phyloP scores from a whole-genome alignment of 1,284 basidiomycete genomes.

The Mycena citricolor region DNA sequence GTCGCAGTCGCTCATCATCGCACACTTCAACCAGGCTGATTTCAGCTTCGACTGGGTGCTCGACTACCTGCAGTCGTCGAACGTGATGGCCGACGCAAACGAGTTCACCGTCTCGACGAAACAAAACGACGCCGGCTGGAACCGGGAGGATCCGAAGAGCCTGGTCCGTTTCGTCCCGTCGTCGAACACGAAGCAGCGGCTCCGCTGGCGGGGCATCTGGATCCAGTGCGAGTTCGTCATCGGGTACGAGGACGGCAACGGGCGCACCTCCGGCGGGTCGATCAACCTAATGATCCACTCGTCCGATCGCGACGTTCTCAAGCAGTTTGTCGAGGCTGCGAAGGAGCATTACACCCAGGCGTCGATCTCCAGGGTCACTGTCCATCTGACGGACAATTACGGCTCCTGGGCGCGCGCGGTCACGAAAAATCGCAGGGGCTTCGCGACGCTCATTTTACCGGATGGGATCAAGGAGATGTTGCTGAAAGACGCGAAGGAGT shows the following conservation, averaged over 20 bases:
- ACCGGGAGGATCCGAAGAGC: constrained; percentile 19
- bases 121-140: constrained; percentile 22
- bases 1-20: constrained; percentile 20
- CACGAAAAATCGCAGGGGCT: constrained; percentile 49
- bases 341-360: constrained; percentile 42
- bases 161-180: constrained; percentile 18
- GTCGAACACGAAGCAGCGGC: constrained; percentile 26
- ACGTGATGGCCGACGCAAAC: constrained; percentile 24
- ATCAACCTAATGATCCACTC: constrained; percentile 44
- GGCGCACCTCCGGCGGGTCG: constrained; percentile 18
- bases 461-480: constrained; percentile 46
- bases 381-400: constrained; percentile 37
- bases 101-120: constrained; percentile 23
- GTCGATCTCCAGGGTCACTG: constrained; percentile 44
- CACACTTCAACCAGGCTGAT: constrained; percentile 23
- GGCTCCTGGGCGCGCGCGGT: constrained; percentile 41
- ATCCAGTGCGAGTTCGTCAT: constrained; percentile 38
- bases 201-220: constrained; percentile 50
- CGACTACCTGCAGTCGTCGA: constrained; percentile 21
- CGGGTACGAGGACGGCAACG: constrained; percentile 24
- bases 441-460: constrained; percentile 52
- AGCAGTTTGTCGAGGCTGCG: constrained; percentile 46
- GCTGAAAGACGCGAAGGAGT: constrained; percentile 50
- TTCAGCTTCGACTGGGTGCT: constrained; percentile 24
- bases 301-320: constrained; percentile 41